These are phyloP conservation scores for Boletus reticuloceps DNA, from an alignment of 768 basidiomycete species.

Conservation along the genomic window DNA sequence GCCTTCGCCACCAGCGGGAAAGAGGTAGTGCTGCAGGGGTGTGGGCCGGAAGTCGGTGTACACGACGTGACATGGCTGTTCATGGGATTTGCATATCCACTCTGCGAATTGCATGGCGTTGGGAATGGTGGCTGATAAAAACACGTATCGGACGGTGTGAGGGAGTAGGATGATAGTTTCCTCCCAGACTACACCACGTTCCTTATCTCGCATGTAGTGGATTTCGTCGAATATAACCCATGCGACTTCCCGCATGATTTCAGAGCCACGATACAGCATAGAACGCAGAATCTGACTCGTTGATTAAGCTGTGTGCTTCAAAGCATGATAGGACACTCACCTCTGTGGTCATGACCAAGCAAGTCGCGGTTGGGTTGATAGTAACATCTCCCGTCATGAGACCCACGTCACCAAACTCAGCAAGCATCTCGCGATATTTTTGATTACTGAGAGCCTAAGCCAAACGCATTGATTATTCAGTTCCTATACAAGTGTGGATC, in stretches of 20 bases:
- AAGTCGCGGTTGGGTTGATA: constrained; percentile 95
- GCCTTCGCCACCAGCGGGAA: constrained; percentile 94
- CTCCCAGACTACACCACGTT: constrained; percentile 99
- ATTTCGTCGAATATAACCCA: constrained; percentile 99
- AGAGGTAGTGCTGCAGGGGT: constrained; percentile 96
- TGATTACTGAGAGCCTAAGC: constrained; percentile 93
- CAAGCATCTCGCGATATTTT: constrained; percentile 97
- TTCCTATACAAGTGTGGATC: constrained; percentile 7
- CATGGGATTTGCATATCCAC: constrained; percentile 97
- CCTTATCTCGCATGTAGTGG: constrained; percentile 99
- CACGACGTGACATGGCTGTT: constrained; percentile 98
- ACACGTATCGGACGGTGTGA: constrained; percentile 94
- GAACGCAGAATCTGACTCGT: constrained; percentile 84
- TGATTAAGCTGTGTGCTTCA: not conserved
- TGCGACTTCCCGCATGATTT: constrained; percentile 99
- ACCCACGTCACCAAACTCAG: constrained; percentile 96
- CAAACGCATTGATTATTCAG: constrained; percentile 16
- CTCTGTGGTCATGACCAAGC: constrained; percentile 99
- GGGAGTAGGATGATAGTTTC: constrained; percentile 98
- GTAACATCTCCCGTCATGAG: constrained; percentile 99
- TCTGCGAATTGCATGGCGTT: constrained; percentile 99
- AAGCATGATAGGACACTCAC: constrained; percentile 37
- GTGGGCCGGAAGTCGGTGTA: constrained; percentile 99
- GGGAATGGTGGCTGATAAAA: constrained; percentile 97
- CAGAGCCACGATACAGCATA: constrained; percentile 98